Base-by-base conservation (phyloP, 306 rosid genomes). In the Psophocarpus tetragonolobus region DNA sequence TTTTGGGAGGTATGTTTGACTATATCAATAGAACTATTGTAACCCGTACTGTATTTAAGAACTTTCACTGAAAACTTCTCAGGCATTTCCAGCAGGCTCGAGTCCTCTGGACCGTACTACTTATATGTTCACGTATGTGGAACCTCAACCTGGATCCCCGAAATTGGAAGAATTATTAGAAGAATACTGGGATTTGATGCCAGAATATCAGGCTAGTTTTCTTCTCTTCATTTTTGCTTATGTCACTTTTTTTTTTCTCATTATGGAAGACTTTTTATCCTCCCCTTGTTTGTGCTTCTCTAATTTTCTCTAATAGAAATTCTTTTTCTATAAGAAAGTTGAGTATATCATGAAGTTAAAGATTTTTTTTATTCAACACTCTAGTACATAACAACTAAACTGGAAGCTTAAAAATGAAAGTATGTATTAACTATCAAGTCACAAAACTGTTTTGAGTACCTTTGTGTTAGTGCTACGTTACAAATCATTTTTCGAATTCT, bases 71-170 rank as follows among this genome's bases (percentile, higher is more conserved):
- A 75, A 80, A 76, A 81, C 63, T 56, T 82, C 68, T 47, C 90
- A 95, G 98, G 98, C 98, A 65, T 95, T 95, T 86, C 97, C 97
- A 60, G 91, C 98, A 38, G 98, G 97, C 61, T 90, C 98, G 1
- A 96, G 97, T 79, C 96, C 98, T 67, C 65, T 23, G 53, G 98
- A 95, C 84, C 97, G 97, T 39, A 95, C 98, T 9, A 95, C 93
- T 36, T 95, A 92, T 57, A 85, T 95, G 97, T 95, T 95, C 84
- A 92, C 98, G 67, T 95, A 95, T 56, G 85, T 91, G 61, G 91
- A 92, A 80, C 96, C 97, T 83, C 92, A 87, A 85, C 97, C 92
- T 13, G 89, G 82, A 73, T 91, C 97, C 6, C 97, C 98, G 4
- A 88, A 77, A 77, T 56, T 95, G 58, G 97, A 95, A 85, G 96